These are phyloP conservation scores for Trichocladium uniseriatum DNA, from an alignment of 495 filamentous ascomycete species.

Conservation along the genomic window DNA sequence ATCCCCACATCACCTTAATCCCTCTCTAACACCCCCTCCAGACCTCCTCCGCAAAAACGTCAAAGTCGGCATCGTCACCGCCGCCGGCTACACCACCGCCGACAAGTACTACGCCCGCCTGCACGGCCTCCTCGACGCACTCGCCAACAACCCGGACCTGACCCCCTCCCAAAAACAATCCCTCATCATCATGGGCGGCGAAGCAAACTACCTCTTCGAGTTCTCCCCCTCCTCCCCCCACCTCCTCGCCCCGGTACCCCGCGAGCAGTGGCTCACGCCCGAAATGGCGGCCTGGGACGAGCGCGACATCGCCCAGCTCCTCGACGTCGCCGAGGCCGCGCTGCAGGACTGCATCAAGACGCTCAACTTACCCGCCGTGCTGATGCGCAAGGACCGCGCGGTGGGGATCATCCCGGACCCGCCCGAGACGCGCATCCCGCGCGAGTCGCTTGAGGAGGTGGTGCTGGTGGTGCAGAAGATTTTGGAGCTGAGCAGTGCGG, in stretches of 20 bases:
- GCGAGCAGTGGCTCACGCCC: slow-evolving; percentile 67
- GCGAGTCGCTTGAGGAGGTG: slow-evolving; percentile 91
- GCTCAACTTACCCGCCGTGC: slow-evolving; percentile 62
- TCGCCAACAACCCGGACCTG: slow-evolving; percentile 54
- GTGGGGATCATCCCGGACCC: slow-evolving; percentile 73
- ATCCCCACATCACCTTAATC: not conserved
- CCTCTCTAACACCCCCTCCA: slow-evolving; percentile 7
- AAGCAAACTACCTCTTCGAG: slow-evolving; percentile 80
- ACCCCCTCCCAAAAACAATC: slow-evolving; percentile 57
- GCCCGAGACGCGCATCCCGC: slow-evolving; percentile 54
- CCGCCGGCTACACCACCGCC: slow-evolving; percentile 87
- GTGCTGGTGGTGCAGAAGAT: slow-evolving; percentile 89
- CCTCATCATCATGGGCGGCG: slow-evolving; percentile 78
- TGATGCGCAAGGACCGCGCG: slow-evolving; percentile 86
- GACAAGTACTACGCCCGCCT: slow-evolving; percentile 74
- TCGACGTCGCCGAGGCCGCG: slow-evolving; percentile 79
- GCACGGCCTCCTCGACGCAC: slow-evolving; percentile 71
- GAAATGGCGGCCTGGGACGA: slow-evolving; percentile 86
- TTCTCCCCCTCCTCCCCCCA: slow-evolving; percentile 49
- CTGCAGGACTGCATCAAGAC: slow-evolving; percentile 68
- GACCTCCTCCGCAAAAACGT: slow-evolving; percentile 50
- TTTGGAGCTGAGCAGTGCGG: slow-evolving; percentile 61
- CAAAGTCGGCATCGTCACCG: slow-evolving; percentile 90
- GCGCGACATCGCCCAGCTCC: slow-evolving; percentile 61
- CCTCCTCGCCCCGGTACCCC: slow-evolving; percentile 53